Base-by-base conservation (phyloP, 352 stramenopile genomes). In the Phytophthora nicotianae region DNA sequence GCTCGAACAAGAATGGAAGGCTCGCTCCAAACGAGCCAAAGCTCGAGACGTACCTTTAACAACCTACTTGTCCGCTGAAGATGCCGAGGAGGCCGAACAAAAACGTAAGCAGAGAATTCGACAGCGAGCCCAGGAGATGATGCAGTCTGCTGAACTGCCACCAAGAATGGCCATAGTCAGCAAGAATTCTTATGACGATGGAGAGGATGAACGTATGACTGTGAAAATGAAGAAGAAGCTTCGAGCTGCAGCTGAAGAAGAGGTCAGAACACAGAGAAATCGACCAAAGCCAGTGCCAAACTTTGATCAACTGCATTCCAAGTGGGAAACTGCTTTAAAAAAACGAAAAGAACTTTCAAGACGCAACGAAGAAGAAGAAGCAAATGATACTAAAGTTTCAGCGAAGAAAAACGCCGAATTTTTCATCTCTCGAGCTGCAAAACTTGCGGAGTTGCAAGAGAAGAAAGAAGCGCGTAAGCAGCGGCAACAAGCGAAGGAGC, bases 261-360 rank as follows among this genome's bases (percentile, higher is more conserved):
- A 77, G 45, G 76, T 66, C 6, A 41, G 54, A 14, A 29, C 50
- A n/a, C 70, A 51, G 13, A 58, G 53, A 9, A 53, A 50, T 17
- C 75, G 72, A 17, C 66, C 76, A 6, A 86, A 87, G 56, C 63
- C 77, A 1, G 83, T 90, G 14, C 83, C 83, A 0, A 70, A 93
- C 58, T 93, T 92, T 61, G 68, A 81, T 8, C 63, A 69, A 3
- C 55, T 90, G 37, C 83, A 93, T 41, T 68, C 50, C 1, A 66
- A 86, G 33, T 91, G 79, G 81, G 74, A 86, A 19, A 66, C 72
- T 26, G 50, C 68, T 2, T 23, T 84, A 57, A 75, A 81, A 48
- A 81, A 76, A 37, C 56, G 62, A 21, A 67, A 70, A 17, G 56
- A 59, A 16, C 46, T 68, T 17, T 55, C 46, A 3, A 50, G 51